Conservation (phyloP, 2,329 filamentous ascomycete species). For the Aspergillus quadrilineatus region DNA sequence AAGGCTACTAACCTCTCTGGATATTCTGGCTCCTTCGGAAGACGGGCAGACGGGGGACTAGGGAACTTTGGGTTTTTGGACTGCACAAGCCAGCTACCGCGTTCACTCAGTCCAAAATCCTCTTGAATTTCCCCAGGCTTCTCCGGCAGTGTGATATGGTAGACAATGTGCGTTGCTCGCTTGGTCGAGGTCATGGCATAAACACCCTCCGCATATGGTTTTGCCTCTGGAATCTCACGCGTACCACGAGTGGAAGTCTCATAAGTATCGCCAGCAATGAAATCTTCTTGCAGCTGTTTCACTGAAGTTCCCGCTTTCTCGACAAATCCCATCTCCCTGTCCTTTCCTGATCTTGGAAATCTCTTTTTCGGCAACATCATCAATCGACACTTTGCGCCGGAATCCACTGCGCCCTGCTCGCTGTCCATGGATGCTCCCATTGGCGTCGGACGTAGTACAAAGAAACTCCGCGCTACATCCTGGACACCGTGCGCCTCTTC, state of each 20-base stretch:
- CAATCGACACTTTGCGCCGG: slow-evolving; percentile 65
- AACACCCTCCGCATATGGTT: slow-evolving; percentile 78
- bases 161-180: slow-evolving; percentile 72
- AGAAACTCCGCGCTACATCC: slow-evolving; percentile 75
- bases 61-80: slow-evolving; percentile 75
- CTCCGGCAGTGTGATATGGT: slow-evolving; percentile 72
- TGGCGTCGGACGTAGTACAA: slow-evolving; percentile 73
- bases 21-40: slow-evolving; percentile 68
- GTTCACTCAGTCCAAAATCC: slow-evolving; percentile 68
- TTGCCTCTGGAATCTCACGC: slow-evolving; percentile 66
- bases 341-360: slow-evolving; percentile 66
- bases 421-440: slow-evolving; percentile 65
- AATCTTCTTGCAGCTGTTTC: slow-evolving; percentile 68
- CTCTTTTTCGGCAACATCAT: slow-evolving; percentile 82
- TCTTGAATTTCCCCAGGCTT: slow-evolving; percentile 70
- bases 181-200: slow-evolving; percentile 76
- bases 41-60: slow-evolving; percentile 61
- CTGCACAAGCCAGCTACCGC: slow-evolving; percentile 75
- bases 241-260: slow-evolving; percentile 72
- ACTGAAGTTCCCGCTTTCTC: slow-evolving; percentile 69
- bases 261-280: slow-evolving; percentile 67
- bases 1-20: slow-evolving; percentile 60
- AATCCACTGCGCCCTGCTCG: slow-evolving; percentile 51
- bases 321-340: slow-evolving; percentile 79
- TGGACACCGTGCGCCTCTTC: slow-evolving; percentile 66